phyloP scores from a whole-genome alignment of 2,329 filamentous ascomycete genomes.

The Epichloe gansuensis region DNA sequence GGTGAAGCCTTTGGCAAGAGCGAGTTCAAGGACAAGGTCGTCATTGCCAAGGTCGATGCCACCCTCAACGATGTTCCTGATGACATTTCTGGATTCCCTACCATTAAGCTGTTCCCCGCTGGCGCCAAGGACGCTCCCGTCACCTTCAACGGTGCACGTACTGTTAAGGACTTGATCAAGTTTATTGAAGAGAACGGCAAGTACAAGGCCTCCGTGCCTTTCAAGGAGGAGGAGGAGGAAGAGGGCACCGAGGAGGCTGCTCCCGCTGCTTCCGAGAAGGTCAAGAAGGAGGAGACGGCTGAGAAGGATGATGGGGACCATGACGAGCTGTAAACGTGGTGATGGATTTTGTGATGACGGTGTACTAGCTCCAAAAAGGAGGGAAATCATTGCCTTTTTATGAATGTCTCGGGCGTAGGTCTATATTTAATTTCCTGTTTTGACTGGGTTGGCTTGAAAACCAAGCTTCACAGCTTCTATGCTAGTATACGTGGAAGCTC shows the following conservation, averaged over 20 bases:
- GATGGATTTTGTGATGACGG: neutral
- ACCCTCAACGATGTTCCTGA: constrained; percentile 94
- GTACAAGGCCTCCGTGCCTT: constrained; percentile 60
- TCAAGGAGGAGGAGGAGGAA: constrained; percentile 40
- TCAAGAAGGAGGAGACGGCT: constrained; percentile 30
- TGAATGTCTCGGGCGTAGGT: constrained; percentile 22
- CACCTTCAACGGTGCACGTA: constrained; percentile 79
- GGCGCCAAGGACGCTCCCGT: constrained; percentile 75
- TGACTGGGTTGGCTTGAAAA: constrained; percentile 8
- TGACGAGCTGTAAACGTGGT: constrained; percentile 61
- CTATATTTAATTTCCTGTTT: constrained; percentile 8
- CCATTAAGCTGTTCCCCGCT: constrained; percentile 95
- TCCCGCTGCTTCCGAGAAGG: constrained; percentile 39
- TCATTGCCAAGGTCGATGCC: constrained; percentile 96
- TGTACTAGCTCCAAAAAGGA: constrained; percentile 9
- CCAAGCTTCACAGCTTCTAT: constrained; percentile 16
- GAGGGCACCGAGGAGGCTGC: constrained; percentile 44
- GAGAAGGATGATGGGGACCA: constrained; percentile 31
- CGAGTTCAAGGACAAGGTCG: constrained; percentile 70
- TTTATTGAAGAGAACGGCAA: constrained; percentile 96
- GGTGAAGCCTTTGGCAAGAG: constrained; percentile 63
- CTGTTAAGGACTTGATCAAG: constrained; percentile 77
- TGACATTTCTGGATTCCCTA: constrained; percentile 95
- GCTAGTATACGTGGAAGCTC: constrained; percentile 12
- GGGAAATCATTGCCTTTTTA: constrained; percentile 17